These are phyloP conservation scores for Aspergillus sp. DNA, from an alignment of 2,329 filamentous ascomycete genomes.

Conservation along the genomic window DNA sequence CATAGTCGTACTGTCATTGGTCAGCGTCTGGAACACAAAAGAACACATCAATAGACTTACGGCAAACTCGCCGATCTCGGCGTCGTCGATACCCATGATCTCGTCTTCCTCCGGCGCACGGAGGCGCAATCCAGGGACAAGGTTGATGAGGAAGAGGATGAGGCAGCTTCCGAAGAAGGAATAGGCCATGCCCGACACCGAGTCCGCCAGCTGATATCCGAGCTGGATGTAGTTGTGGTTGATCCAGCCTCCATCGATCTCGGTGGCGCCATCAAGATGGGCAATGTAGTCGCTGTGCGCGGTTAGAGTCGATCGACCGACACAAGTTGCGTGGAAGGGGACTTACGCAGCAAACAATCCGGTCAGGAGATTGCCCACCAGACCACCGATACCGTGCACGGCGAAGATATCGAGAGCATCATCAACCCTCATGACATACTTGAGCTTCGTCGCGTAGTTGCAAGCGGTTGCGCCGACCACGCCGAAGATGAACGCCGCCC, in stretches of 20 bases:
- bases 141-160: constrained; percentile 77
- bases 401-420: constrained; percentile 88
- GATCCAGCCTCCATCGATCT: constrained; percentile 75
- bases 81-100: constrained; percentile 81
- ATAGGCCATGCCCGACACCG: constrained; percentile 71
- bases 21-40: constrained; percentile 3
- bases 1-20: constrained; percentile 70
- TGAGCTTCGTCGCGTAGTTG: constrained; percentile 90
- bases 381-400: constrained; percentile 73
- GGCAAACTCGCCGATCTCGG: constrained; percentile 91
- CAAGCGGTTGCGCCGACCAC: constrained; percentile 72
- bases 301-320: constrained; percentile 9
- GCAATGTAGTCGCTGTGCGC: constrained; percentile 70
- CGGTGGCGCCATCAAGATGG: constrained; percentile 68
- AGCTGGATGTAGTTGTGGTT: constrained; percentile 83
- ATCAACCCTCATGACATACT: constrained; percentile 77
- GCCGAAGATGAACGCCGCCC: constrained; percentile 79
- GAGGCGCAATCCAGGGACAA: constrained; percentile 72
- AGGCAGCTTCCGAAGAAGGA: constrained; percentile 75
- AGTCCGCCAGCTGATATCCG: constrained; percentile 80
- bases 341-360: constrained; percentile 75
- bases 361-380: constrained; percentile 76
- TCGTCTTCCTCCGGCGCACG: constrained; percentile 76
- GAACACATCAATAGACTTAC: constrained; percentile 40
- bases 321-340: neutral